Conservation (phyloP, 768 basidiomycete genomes). For the Gymnopilus dilepis region DNA sequence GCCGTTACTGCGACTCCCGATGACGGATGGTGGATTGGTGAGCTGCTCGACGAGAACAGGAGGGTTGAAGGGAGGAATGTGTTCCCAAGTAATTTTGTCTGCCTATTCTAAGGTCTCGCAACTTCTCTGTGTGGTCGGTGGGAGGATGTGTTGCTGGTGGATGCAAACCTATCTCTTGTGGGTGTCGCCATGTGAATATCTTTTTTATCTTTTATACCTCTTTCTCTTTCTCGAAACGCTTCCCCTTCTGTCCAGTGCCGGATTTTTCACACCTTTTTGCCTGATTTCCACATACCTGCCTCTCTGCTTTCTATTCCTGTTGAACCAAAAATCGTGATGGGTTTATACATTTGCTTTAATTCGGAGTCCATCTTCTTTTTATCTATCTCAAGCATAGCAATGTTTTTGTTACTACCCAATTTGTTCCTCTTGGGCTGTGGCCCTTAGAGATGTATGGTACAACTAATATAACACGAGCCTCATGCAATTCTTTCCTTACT, state of each 20-base stretch:
- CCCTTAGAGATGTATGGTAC: conserved; percentile 3
- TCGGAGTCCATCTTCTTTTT: not conserved
- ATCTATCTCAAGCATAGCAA: not conserved
- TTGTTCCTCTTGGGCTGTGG: not conserved
- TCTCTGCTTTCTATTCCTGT: not conserved
- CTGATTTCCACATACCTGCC: not conserved
- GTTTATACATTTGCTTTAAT: conserved; percentile 20
- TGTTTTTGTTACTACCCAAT: not conserved
- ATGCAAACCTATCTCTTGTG: too few species aligned
- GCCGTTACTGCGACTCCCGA: conserved; percentile 94
- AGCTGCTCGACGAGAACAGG: conserved; percentile 75
- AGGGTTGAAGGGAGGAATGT: conserved; percentile 73
- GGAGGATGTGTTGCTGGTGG: not conserved
- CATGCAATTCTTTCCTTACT: not conserved
- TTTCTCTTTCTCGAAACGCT: not conserved
- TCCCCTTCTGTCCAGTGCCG: not conserved
- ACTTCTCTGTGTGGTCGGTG: not conserved
- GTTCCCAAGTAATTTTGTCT: conserved; percentile 90
- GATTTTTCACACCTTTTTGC: not conserved
- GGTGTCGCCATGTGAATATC: not conserved
- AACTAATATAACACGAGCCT: conserved; percentile 1
- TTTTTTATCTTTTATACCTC: not conserved
- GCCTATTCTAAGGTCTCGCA: conserved; percentile 57
- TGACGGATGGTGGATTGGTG: conserved; percentile 98
- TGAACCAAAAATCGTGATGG: conserved; percentile 3